These are phyloP conservation scores for Hypericum androsaemum DNA, from an alignment of 345 rosid species.

Conservation along the genomic window DNA sequence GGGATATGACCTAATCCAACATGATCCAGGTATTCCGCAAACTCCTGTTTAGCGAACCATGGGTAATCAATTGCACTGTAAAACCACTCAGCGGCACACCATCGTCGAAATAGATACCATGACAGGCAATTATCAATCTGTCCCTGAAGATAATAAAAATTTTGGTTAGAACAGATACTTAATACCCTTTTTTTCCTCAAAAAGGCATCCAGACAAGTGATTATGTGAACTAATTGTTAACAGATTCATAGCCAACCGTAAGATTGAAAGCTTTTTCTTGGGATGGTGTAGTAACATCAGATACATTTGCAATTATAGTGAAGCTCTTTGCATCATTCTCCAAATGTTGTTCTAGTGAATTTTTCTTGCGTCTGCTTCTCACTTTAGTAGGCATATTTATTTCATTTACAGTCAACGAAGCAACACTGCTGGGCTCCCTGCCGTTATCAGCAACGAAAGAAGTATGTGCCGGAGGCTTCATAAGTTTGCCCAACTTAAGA, in stretches of 20 bases:
- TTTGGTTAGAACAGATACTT: slow-evolving; percentile 14
- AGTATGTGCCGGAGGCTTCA: slow-evolving; percentile 35
- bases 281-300: slow-evolving; percentile 19
- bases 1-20: slow-evolving; percentile 94
- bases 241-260: slow-evolving; percentile 28
- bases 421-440: slow-evolving; percentile 36
- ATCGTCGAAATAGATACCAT: slow-evolving; percentile 54
- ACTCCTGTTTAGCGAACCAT: slow-evolving; percentile 97
- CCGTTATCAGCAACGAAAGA: slow-evolving; percentile 36
- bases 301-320: slow-evolving; percentile 28
- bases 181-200: not conserved
- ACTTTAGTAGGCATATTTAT: slow-evolving; percentile 48
- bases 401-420: slow-evolving; percentile 30
- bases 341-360: slow-evolving; percentile 27
- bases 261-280: slow-evolving; percentile 23
- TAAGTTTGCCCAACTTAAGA: slow-evolving; percentile 40
- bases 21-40: slow-evolving; percentile 83
- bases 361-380: slow-evolving; percentile 60
- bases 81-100: slow-evolving; percentile 94
- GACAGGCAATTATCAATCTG: slow-evolving; percentile 54
- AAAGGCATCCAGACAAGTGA: slow-evolving; percentile 8
- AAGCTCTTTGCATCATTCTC: slow-evolving; percentile 26
- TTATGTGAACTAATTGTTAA: not conserved
- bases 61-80: slow-evolving; percentile 91
- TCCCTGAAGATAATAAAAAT: slow-evolving; percentile 9